Percentiles rank a stretch among this genome's conserved stretches.
Evolutionary conservation across 495 filamentous ascomycete genomes (phyloP).

Genomic region (Penicillium macrosclerotiorum): DNA sequence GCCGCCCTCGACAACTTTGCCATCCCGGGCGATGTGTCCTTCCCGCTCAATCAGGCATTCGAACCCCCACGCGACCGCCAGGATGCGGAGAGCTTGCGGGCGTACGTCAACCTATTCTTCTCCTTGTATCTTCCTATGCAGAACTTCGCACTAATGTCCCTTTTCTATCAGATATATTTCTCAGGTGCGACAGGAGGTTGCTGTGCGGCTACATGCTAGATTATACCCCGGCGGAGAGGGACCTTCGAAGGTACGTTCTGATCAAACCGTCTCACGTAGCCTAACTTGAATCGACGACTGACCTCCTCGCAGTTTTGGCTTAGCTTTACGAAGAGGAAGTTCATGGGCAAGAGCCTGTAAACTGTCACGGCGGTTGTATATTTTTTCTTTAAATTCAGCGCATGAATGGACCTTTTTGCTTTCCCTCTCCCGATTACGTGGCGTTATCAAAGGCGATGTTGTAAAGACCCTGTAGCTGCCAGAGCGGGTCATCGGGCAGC

Average conservation of each 20-base stretch:
- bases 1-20: constrained; percentile 87
- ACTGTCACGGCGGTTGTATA: constrained; percentile 20
- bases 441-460: constrained; percentile 5
- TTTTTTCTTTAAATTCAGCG: constrained; percentile 35
- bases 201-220: constrained; percentile 71
- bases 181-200: constrained; percentile 91
- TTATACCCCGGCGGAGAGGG: constrained; percentile 80
- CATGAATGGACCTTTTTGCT: constrained; percentile 28
- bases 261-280: background rate
- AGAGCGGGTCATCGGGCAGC: constrained; percentile 9
- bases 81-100: constrained; percentile 80
- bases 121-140: no score
- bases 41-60: constrained; percentile 86
- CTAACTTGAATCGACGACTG: background rate
- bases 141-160: constrained; percentile 8
- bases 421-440: background rate
- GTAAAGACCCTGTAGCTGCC: constrained; percentile 7
- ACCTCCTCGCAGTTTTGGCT: constrained; percentile 74
- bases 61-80: constrained; percentile 80
- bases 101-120: constrained; percentile 44
- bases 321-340: constrained; percentile 97
- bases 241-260: constrained; percentile 73
- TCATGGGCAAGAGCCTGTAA: constrained; percentile 93
- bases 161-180: constrained; percentile 63
- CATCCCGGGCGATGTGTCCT: constrained; percentile 89